Percentiles rank a stretch among this genome's conserved stretches.
phyloP scores from a whole-genome alignment of 2,329 filamentous ascomycete species.

The Leptographium galeiforme region DNA sequence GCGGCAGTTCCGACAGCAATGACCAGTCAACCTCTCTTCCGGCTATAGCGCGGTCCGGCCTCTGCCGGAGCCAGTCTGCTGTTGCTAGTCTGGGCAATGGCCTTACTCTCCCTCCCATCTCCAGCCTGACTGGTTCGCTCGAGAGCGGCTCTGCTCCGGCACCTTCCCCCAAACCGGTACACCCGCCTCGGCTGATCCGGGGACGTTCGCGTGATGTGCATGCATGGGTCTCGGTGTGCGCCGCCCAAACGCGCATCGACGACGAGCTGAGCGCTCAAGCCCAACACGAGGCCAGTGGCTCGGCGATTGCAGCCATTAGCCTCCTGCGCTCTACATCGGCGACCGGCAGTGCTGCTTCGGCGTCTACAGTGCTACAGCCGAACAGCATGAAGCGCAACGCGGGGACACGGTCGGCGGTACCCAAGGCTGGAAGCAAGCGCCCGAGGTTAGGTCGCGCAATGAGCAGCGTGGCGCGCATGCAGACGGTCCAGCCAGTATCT shows the following conservation, averaged over 20 bases:
- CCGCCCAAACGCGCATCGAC: slow-evolving; percentile 55
- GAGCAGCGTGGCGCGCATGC: slow-evolving; percentile 50
- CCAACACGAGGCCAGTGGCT: slow-evolving; percentile 67
- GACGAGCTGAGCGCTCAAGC: slow-evolving; percentile 67
- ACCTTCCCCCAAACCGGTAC: slow-evolving; percentile 6
- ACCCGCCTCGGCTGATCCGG: slow-evolving; percentile 38
- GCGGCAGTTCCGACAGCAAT: slow-evolving; percentile 10
- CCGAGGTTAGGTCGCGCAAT: slow-evolving; percentile 45
- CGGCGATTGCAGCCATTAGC: slow-evolving; percentile 68
- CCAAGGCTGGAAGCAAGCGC: slow-evolving; percentile 38
- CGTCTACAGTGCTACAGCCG: slow-evolving; percentile 28
- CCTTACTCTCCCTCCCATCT: slow-evolving; percentile 43
- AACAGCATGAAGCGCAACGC: slow-evolving; percentile 56
- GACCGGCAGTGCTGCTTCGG: slow-evolving; percentile 24
- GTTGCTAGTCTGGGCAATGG: slow-evolving; percentile 34
- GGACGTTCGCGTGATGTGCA: slow-evolving; percentile 77
- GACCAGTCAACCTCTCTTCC: slow-evolving; percentile 29
- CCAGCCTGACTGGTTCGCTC: slow-evolving; percentile 32
- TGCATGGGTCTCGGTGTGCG: slow-evolving; percentile 84
- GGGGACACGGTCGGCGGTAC: slow-evolving; percentile 16
- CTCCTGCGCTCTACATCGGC: slow-evolving; percentile 56
- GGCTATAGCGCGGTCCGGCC: slow-evolving; percentile 34
- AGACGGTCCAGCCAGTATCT: slow-evolving; percentile 29
- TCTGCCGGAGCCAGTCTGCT: slow-evolving; percentile 61
- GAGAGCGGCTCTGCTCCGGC: slow-evolving; percentile 2